phyloP scores from a whole-genome alignment of 169 alveolate genomes.

The Plasmodium falciparum region DNA sequence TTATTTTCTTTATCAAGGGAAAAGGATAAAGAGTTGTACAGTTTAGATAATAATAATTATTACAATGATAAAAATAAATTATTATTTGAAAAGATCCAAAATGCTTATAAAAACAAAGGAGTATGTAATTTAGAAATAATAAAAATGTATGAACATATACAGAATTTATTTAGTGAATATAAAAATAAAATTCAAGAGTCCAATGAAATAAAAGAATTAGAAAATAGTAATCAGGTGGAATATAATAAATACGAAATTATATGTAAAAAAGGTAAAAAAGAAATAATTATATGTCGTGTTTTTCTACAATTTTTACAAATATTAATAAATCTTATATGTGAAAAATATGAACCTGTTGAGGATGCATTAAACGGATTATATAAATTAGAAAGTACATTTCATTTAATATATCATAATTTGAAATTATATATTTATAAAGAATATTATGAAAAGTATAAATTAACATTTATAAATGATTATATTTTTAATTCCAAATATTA shows the following conservation, averaged over 20 bases:
- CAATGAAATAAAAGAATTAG: background rate
- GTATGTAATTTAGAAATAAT: constrained; percentile 60
- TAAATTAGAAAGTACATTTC: constrained; percentile 37
- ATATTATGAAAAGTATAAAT: constrained; percentile 43
- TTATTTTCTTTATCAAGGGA: background rate
- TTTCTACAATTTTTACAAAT: constrained; percentile 7
- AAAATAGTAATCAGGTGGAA: constrained; percentile 7
- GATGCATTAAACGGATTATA: constrained; percentile 25
- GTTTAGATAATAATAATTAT: background rate
- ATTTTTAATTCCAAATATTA: constrained; percentile 52
- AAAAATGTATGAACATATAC: constrained; percentile 54
- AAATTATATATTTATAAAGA: constrained; percentile 67
- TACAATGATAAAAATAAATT: constrained; percentile 28
- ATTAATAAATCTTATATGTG: constrained; percentile 31
- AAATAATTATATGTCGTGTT: constrained; percentile 33
- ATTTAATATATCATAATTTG: constrained; percentile 29
- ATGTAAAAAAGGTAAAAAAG: constrained; percentile 9
- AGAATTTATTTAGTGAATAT: constrained; percentile 23
- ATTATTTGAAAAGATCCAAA: constrained; percentile 36
- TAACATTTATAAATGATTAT: constrained; percentile 50
- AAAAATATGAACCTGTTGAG: constrained; percentile 16
- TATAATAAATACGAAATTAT: constrained; percentile 6
- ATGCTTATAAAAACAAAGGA: constrained; percentile 16
- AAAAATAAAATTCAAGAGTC: constrained; percentile 12
- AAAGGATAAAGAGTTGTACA: constrained; percentile 4